Evolutionary conservation across 1,139 yeast genomes (phyloP).

Genomic region (Nakaseomyces nivariensis): DNA sequence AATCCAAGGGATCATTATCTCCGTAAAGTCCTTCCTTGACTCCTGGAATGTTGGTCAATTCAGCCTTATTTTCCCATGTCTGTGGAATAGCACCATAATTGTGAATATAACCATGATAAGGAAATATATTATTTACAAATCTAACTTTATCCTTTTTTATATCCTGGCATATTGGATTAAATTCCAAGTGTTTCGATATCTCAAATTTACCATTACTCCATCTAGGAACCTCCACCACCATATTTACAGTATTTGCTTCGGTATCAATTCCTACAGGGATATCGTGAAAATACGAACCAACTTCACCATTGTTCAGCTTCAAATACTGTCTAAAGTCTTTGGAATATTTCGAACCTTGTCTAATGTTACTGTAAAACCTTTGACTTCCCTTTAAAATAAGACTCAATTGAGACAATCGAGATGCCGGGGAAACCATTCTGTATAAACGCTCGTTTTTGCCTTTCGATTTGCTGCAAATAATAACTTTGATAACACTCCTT

Average conservation of each 20-base stretch:
- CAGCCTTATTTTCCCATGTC: constrained; percentile 77
- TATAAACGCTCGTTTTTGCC: not conserved
- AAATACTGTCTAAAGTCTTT: constrained; percentile 37
- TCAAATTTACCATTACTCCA: constrained; percentile 94
- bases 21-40: constrained; percentile 49
- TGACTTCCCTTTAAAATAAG: not conserved
- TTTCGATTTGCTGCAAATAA: not conserved
- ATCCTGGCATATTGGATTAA: constrained; percentile 91
- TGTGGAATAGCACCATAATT: constrained; percentile 93
- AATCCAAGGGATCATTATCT: constrained; percentile 94
- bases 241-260: constrained; percentile 58
- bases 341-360: constrained; percentile 36
- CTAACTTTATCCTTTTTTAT: constrained; percentile 75
- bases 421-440: not conserved
- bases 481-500: no score
- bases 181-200: constrained; percentile 59
- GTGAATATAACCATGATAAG: constrained; percentile 83
- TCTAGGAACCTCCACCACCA: constrained; percentile 92
- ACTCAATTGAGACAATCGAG: not conserved
- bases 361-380: constrained; percentile 21
- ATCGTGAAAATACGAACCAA: constrained; percentile 84
- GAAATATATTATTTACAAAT: constrained; percentile 80
- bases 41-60: constrained; percentile 20
- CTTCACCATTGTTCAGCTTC: constrained; percentile 35
- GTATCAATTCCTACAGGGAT: constrained; percentile 66